These are phyloP conservation scores for Seiridium unicorne DNA, from an alignment of 2,329 filamentous ascomycete genomes.

Conservation along the genomic window DNA sequence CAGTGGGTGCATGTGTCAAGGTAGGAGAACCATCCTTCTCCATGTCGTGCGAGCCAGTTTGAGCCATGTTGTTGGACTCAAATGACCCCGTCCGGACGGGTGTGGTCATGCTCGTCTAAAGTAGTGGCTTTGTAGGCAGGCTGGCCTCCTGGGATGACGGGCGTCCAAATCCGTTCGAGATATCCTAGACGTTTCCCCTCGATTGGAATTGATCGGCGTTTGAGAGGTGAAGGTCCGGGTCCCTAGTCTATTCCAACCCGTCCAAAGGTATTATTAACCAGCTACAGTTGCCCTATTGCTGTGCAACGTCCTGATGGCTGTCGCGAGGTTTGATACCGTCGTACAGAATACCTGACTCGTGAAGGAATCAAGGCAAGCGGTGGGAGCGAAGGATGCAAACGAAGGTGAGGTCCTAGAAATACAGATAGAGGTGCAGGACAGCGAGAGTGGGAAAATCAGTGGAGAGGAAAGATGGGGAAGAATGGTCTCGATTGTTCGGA, in stretches of 20 bases:
- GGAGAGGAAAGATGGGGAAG: constrained; percentile 2
- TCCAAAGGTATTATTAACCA: not conserved
- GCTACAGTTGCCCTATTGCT: not conserved
- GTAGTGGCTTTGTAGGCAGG: not conserved
- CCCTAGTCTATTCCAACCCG: not conserved
- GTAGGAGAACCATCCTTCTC: constrained; percentile 17
- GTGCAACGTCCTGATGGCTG: not conserved
- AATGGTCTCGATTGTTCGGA: constrained; percentile 2
- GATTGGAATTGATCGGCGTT: not conserved
- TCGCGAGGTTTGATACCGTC: not conserved
- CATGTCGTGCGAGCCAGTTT: not conserved
- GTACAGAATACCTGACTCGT: not conserved
- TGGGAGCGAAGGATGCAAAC: not conserved
- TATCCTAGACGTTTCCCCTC: not conserved
- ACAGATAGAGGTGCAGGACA: not conserved
- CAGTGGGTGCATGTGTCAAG: constrained; percentile 18
- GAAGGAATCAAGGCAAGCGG: not conserved
- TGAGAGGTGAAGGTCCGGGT: no score
- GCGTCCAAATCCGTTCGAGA: not conserved
- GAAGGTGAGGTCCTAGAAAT: not conserved
- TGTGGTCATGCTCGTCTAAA: not conserved
- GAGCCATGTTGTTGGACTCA: not conserved
- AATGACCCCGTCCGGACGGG: not conserved
- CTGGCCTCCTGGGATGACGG: not conserved
- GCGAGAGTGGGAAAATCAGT: not conserved